Conservation (phyloP, 2,329 filamentous ascomycete species). For the Lecanicillium sp. region DNA sequence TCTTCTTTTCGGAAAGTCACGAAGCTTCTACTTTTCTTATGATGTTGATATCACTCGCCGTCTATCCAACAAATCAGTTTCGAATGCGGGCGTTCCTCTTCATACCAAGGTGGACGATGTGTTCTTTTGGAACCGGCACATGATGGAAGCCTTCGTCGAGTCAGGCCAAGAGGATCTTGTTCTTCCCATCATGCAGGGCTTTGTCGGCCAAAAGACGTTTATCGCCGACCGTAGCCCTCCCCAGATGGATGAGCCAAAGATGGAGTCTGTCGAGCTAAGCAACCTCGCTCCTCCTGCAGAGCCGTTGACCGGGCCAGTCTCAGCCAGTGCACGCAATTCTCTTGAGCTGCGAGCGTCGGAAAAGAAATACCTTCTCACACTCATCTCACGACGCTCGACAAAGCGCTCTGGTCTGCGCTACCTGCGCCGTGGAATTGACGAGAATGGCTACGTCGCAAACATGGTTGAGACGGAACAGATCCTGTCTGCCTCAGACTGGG, state of each 20-base stretch:
- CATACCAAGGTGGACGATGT: slow-evolving; percentile 66
- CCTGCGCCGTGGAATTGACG: slow-evolving; percentile 81
- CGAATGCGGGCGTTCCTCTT: slow-evolving; percentile 44
- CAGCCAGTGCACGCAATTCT: slow-evolving; percentile 23
- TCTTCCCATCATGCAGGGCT: slow-evolving; percentile 86
- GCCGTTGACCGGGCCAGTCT: slow-evolving; percentile 7
- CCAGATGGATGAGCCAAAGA: slow-evolving; percentile 41
- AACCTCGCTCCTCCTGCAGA: slow-evolving; percentile 28
- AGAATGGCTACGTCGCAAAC: slow-evolving; percentile 84
- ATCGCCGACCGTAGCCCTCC: slow-evolving; percentile 59
- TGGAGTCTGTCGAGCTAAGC: slow-evolving; percentile 42
- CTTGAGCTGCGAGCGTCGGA: slow-evolving; percentile 43
- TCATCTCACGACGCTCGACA: slow-evolving; percentile 84
- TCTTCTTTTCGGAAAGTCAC: slow-evolving; percentile 73
- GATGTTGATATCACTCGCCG: slow-evolving; percentile 84
- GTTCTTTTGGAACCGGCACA: slow-evolving; percentile 87
- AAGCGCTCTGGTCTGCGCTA: slow-evolving; percentile 86
- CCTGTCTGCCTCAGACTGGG: slow-evolving; percentile 65
- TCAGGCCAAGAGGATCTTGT: slow-evolving; percentile 65
- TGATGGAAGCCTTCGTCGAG: slow-evolving; percentile 68
- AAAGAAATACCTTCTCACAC: slow-evolving; percentile 67
- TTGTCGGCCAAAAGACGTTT: slow-evolving; percentile 82
- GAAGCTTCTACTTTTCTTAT: slow-evolving; percentile 93
- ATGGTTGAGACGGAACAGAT: slow-evolving; percentile 94
- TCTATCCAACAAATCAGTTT: slow-evolving; percentile 31